A percentile compares a stretch with the other conserved stretches of the same genome.
These are phyloP conservation scores for Arctium lappa DNA, from an alignment of 129 eudicot species.

Conservation along the genomic window DNA sequence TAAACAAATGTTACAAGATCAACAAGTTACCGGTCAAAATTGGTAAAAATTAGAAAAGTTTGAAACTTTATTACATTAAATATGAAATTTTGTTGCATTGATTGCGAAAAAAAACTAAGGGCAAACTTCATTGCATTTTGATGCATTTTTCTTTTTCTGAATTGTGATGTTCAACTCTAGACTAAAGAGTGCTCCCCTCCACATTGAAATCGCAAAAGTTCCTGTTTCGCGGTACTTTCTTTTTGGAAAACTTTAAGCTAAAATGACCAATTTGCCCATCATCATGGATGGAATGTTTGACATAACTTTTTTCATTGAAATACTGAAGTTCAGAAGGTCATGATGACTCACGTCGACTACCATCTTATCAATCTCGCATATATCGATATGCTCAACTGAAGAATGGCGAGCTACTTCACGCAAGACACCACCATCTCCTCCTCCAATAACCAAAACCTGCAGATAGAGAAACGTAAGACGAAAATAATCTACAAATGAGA, in stretches of 20 bases:
- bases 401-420: constrained; percentile 96
- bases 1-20: too few species aligned
- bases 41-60: too few species aligned
- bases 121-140: too few species aligned
- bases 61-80: too few species aligned
- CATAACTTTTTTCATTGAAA: neutral
- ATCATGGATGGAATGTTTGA: neutral
- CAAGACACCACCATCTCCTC: constrained; percentile 98
- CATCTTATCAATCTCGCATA: constrained; percentile 97
- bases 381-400: constrained; percentile 86
- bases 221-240: neutral
- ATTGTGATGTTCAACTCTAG: too few species aligned
- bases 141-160: too few species aligned
- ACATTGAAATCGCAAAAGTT: neutral
- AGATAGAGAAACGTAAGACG: neutral
- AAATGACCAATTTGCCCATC: neutral
- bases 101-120: too few species aligned
- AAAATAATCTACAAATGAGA: neutral
- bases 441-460: constrained; percentile 95
- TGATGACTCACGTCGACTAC: constrained; percentile 82
- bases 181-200: neutral
- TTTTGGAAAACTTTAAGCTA: neutral
- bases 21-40: too few species aligned
- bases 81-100: too few species aligned
- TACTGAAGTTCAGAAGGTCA: neutral